Evolutionary conservation across 1,284 basidiomycete genomes (phyloP).

Genomic region (Malassezia sp.): DNA sequence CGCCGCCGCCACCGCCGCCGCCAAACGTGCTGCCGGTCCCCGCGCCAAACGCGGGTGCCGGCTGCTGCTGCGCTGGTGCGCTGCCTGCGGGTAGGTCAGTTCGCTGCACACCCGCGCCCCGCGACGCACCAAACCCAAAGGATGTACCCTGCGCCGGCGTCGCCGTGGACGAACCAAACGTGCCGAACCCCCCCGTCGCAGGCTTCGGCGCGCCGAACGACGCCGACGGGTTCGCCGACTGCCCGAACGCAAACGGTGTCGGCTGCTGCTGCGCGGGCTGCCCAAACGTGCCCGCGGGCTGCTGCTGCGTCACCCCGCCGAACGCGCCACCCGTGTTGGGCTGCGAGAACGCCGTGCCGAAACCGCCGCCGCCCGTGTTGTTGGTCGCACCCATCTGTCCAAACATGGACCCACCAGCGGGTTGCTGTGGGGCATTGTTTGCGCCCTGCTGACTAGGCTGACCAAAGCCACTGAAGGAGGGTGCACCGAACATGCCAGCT

Average conservation of each 20-base stretch:
- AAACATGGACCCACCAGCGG: slow-evolving; percentile 3
- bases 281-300: slow-evolving; percentile 22
- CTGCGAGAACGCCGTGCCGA: slow-evolving; percentile 28
- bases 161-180: slow-evolving; percentile 23
- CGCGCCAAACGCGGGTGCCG: slow-evolving; percentile 9
- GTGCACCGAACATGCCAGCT: slow-evolving; percentile 27
- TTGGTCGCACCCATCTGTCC: slow-evolving; percentile 10
- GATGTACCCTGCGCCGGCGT: slow-evolving; percentile 12
- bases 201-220: slow-evolving; percentile 31
- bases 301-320: slow-evolving; percentile 18
- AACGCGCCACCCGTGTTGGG: neutral
- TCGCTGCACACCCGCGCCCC: too few species aligned
- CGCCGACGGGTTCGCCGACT: slow-evolving; percentile 19
- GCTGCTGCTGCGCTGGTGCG: slow-evolving; percentile 2
- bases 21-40: slow-evolving; percentile 17
- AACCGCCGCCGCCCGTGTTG: slow-evolving; percentile 17
- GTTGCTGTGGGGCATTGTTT: slow-evolving; percentile 14
- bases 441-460: slow-evolving; percentile 33
- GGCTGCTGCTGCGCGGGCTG: slow-evolving; percentile 20
- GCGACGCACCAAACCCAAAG: slow-evolving; percentile 22
- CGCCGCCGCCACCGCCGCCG: slow-evolving; percentile 1
- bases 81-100: too few species aligned
- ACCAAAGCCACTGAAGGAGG: slow-evolving; percentile 34
- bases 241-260: slow-evolving; percentile 27
- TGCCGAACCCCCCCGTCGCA: slow-evolving; percentile 28